Evolutionary conservation across 768 basidiomycete genomes (phyloP), one percentile per base, ranked within the genome.

Genomic region (Sarcomyxa edulis): DNA sequence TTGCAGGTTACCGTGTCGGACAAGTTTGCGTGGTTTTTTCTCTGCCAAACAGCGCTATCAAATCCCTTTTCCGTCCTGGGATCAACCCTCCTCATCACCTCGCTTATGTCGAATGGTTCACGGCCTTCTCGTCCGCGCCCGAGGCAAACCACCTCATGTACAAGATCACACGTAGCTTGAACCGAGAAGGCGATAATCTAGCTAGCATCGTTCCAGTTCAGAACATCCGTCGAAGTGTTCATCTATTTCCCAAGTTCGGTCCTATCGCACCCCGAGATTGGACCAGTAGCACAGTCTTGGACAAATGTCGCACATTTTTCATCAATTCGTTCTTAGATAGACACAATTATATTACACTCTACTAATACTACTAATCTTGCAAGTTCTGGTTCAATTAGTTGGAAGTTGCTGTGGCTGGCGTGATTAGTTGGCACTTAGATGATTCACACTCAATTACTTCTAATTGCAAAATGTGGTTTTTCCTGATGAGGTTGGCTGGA

Each of bases 231-330:
- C 44, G 49, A 0, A 58, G 55, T 19, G 40, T 56, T 4, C 65
- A 68, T 39, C 44, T 65, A 0, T 50, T 58, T 12, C 63, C 64
- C 0, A 45, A 49, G 20, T 64, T 61, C 36, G 59, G 61, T 1
- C 43, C 44, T 5, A 24, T 36, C 2, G 59, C 48, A 0, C 59
- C 59, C 14, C 23, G 40, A 1, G 46, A 51, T 3, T 68, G 65
- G 65, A 51, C 50, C 1, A 52, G 48, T 26, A 55, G 49, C n/a
- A 64, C 35, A 23, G 56, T 64, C 7, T 48, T 66, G 1, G 61
- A 68, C 6, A 4, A 26, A 6, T 53, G 53, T 34, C 26, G 29
- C 6, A 39, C 22, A 1, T 68, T 66, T 35, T 65, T 44, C 47
- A 42, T 62, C 1, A 64, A 56, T 46, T 35, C 49, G 0, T 62